Percentiles rank a stretch among this genome's conserved stretches.
These are phyloP conservation scores for Hamigera avellanea DNA, from an alignment of 495 filamentous ascomycete species.

Conservation along the genomic window DNA sequence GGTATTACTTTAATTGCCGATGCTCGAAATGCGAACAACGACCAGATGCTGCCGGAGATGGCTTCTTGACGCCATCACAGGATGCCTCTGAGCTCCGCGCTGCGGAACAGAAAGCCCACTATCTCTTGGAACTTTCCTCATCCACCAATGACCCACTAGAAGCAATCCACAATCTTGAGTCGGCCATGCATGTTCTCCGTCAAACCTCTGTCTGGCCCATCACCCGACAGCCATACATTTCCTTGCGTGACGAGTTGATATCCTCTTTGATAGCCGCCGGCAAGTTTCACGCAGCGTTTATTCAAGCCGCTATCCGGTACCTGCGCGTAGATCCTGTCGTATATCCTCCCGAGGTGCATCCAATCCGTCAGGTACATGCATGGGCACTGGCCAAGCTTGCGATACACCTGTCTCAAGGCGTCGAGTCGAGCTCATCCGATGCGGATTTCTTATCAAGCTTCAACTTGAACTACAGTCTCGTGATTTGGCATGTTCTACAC, in stretches of 20 bases:
- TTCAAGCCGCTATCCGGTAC: constrained; percentile 27
- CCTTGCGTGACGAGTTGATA: constrained; percentile 28
- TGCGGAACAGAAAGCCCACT: constrained; percentile 14
- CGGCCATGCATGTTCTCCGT: constrained; percentile 14
- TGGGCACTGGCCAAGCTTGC: constrained; percentile 29
- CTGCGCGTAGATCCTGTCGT: constrained; percentile 25
- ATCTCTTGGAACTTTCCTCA: constrained; percentile 14
- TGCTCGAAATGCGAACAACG: constrained; percentile 42
- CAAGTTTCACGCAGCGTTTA: constrained; percentile 22
- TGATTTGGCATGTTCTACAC: constrained; percentile 25
- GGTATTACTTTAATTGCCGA: constrained; percentile 55
- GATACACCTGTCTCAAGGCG: constrained; percentile 22
- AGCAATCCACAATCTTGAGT: constrained; percentile 12
- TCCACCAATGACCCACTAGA: constrained; percentile 6
- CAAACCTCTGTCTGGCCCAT: constrained; percentile 16
- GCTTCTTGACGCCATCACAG: constrained; percentile 3
- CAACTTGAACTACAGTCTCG: constrained; percentile 19
- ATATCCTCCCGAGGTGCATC: constrained; percentile 23
- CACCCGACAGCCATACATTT: constrained; percentile 28
- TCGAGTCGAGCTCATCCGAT: constrained; percentile 9
- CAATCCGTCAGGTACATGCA: constrained; percentile 30
- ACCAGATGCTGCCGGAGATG: constrained; percentile 12
- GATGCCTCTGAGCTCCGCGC: constrained; percentile 9
- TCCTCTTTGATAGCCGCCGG: constrained; percentile 16
- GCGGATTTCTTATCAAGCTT: constrained; percentile 10